phyloP scores from a whole-genome alignment of 169 alveolate species.

The Hepatocystis sp. region DNA sequence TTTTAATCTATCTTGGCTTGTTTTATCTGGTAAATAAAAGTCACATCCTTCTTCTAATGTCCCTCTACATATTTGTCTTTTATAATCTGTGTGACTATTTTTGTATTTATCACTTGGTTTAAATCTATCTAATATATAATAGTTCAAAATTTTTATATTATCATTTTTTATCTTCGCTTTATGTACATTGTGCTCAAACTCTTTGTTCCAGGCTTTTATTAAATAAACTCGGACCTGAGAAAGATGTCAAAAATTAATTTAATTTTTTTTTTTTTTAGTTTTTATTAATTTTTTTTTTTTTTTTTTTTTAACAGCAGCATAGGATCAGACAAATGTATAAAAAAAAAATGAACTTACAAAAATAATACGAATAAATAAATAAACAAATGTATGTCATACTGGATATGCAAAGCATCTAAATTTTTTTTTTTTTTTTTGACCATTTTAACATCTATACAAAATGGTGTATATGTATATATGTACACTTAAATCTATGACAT shows the following conservation, averaged over 20 bases:
- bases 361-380: too few species aligned
- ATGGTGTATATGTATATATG: too few species aligned
- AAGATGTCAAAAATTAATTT: too few species aligned
- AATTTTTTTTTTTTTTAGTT: not conserved
- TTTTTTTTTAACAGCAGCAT: too few species aligned
- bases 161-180: conserved; percentile 81
- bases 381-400: too few species aligned
- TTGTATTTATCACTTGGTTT: conserved; percentile 84
- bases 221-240: conserved; percentile 76
- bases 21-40: conserved; percentile 84
- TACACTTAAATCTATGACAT: too few species aligned
- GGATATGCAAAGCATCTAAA: too few species aligned
- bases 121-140: conserved; percentile 83
- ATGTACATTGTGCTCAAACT: conserved; percentile 78
- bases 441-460: too few species aligned
- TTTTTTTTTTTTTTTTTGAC: too few species aligned
- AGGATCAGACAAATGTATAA: too few species aligned
- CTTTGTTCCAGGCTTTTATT: conserved; percentile 86
- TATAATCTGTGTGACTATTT: conserved; percentile 87
- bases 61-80: conserved; percentile 89
- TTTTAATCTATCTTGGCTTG: conserved; percentile 86
- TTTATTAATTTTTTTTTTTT: not conserved
- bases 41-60: conserved; percentile 91
- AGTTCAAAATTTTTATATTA: conserved; percentile 81
- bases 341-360: too few species aligned